phyloP scores from a whole-genome alignment of 345 rosid genomes.

The Laguncularia racemosa region DNA sequence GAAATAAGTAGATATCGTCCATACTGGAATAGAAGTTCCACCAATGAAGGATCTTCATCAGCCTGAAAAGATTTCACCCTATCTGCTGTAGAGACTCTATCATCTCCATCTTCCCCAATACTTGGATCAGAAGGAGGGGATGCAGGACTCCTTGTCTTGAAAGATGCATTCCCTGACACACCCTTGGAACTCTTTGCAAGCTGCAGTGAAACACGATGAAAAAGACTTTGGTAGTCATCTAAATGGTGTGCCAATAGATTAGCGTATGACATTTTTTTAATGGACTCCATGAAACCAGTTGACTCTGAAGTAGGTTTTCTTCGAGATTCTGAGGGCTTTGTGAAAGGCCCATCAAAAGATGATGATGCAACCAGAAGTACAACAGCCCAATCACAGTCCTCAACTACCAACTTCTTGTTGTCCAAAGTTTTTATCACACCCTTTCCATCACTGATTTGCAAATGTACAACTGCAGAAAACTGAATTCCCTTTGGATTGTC shows the following conservation, averaged over 20 bases:
- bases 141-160: slow-evolving; percentile 11
- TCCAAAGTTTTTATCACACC: slow-evolving; percentile 41
- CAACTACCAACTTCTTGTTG: slow-evolving; percentile 54
- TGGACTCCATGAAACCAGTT: slow-evolving; percentile 24
- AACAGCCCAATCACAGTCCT: slow-evolving; percentile 76
- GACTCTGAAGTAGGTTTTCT: slow-evolving; percentile 55
- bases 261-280: slow-evolving; percentile 40
- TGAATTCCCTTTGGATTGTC: slow-evolving; percentile 58
- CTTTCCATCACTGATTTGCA: slow-evolving; percentile 44
- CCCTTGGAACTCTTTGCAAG: slow-evolving; percentile 47
- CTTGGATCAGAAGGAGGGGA: slow-evolving; percentile 1
- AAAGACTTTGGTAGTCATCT: slow-evolving; percentile 71
- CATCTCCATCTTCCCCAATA: slow-evolving; percentile 14
- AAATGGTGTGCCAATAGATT: slow-evolving; percentile 59
- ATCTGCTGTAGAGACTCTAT: slow-evolving; percentile 54
- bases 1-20: slow-evolving; percentile 93
- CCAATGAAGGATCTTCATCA: slow-evolving; percentile 80
- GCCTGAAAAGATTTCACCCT: slow-evolving; percentile 65
- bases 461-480: slow-evolving; percentile 59
- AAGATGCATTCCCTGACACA: slow-evolving; percentile 9
- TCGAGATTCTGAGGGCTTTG: slow-evolving; percentile 60
- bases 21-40: slow-evolving; percentile 77
- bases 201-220: slow-evolving; percentile 65
- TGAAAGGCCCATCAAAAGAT: slow-evolving; percentile 81
- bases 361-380: slow-evolving; percentile 58